phyloP scores from a whole-genome alignment of 2,329 filamentous ascomycete species.

The Trichoderma simmonsii region DNA sequence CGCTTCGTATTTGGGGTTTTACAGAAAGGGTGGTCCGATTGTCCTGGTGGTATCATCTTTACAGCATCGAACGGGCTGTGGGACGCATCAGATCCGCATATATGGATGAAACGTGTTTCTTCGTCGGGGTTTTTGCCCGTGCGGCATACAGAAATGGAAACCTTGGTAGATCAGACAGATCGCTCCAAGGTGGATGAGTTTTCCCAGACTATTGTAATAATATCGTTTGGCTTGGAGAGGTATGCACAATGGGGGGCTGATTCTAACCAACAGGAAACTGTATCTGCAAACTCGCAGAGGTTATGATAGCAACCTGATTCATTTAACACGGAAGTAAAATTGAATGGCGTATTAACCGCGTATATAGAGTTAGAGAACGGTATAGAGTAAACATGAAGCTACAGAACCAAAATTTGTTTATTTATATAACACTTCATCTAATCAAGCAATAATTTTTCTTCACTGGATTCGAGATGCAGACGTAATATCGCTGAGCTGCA shows the following conservation, averaged over 20 bases:
- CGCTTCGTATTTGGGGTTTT: neutral
- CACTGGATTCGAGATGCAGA: neutral
- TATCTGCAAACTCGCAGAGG: neutral
- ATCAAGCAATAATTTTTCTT: neutral
- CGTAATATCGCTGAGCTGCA: neutral
- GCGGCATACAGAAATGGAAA: neutral
- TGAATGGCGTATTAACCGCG: no score
- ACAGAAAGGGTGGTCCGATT: neutral
- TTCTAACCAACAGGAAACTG: neutral
- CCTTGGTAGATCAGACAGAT: neutral
- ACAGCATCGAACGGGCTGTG: neutral
- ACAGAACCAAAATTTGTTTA: neutral
- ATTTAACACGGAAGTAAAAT: no score
- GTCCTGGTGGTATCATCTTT: neutral
- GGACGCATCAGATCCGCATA: neutral
- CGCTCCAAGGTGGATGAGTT: neutral
- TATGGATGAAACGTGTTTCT: neutral
- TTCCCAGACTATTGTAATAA: neutral
- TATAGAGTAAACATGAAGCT: neutral
- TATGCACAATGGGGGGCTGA: neutral
- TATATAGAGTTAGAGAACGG: neutral
- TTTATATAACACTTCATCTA: accelerated
- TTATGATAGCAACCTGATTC: no score
- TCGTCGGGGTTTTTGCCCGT: neutral
- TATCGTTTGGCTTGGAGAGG: neutral